phyloP scores from a whole-genome alignment of 345 rosid species.

The Pistacia vera region DNA sequence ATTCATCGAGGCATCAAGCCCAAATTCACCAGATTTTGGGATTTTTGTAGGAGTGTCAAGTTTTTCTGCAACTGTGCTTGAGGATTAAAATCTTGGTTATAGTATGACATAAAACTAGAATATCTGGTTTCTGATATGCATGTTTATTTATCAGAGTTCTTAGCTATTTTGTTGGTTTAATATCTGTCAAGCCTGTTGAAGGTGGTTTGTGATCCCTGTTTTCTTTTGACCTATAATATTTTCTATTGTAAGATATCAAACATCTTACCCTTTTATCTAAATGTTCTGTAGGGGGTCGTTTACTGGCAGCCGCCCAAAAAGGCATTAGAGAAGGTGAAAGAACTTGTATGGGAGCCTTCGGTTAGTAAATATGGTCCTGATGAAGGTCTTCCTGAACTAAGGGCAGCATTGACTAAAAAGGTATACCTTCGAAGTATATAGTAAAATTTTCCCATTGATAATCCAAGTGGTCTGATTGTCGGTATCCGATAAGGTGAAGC shows the following conservation, averaged over 20 bases:
- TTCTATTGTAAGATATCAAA: constrained; percentile 8
- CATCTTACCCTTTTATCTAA: constrained; percentile 16
- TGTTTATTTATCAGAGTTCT: not conserved
- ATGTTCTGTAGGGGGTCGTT: constrained; percentile 71
- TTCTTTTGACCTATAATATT: not conserved
- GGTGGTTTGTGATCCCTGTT: constrained; percentile 3
- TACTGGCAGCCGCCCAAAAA: constrained; percentile 90
- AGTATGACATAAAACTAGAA: not conserved
- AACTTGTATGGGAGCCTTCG: constrained; percentile 72
- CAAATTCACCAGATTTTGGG: not conserved
- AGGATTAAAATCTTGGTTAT: not conserved
- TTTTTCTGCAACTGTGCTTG: constrained; percentile 2
- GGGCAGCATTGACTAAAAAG: constrained; percentile 69
- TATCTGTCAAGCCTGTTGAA: constrained; percentile 7
- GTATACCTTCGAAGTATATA: constrained; percentile 30
- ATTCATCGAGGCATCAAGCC: not conserved
- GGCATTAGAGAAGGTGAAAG: constrained; percentile 80
- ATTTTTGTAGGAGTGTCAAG: not conserved
- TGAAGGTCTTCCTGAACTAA: constrained; percentile 85
- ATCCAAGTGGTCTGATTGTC: constrained; percentile 10
- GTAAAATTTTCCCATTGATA: not conserved
- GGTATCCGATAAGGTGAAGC: constrained; percentile 10
- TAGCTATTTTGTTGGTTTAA: not conserved
- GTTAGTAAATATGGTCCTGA: constrained; percentile 87
- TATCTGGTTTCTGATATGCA: not conserved